Evolutionary conservation across 2,329 filamentous ascomycete genomes (phyloP), one percentile per base, ranked within the genome.

Genomic region (Colletotrichum costaricense): DNA sequence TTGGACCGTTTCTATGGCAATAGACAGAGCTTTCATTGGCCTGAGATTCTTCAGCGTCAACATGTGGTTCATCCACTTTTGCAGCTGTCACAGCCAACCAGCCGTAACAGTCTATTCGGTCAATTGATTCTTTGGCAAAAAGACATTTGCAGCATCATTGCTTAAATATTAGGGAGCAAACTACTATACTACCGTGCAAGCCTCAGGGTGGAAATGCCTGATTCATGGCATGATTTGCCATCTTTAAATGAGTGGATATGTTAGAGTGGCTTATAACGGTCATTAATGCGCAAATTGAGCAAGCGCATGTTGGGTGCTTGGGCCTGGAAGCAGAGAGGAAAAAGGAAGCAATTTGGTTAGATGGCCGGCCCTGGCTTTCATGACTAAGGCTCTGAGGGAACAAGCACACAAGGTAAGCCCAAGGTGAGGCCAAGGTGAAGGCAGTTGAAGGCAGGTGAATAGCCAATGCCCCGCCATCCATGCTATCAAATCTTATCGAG

Each of bases 1-100:
- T 35, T 26, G 5, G 5, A 5, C 22, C 52, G 64, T 72, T 72
- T 46, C 65, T 33, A 58, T 59, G 38, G 69, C 69, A 72, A 72
- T 72, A 5, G 19, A 9, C 28, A 52, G 8, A 14, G 42, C 56
- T 7, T 14, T 56, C 24, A 19, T 57, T 67, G 56, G n/a, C 16
- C 4, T 3, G 38, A 46, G 19, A 24, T 42, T 16, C 35, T 46
- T 4, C n/a, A 52, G 54, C 38, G 5, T 54, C 62, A 54, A 66
- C 54, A 67, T 35, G 54, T 22, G 38, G 38, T 68, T 49, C 33
- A 49, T 35, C 22, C 42, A n/a, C 28, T 24, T 2, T 46, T 54
- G 64, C 69, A 67, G 63, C 56, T 46, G 38, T 16, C 14, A 5
- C 14, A 42, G 38, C 14, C 16, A 42, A 19, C 35, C 35, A 42